Evolutionary conservation across 1,284 basidiomycete genomes (phyloP), one percentile per base, ranked within the genome.

Genomic region (Microbotryum violaceum): DNA sequence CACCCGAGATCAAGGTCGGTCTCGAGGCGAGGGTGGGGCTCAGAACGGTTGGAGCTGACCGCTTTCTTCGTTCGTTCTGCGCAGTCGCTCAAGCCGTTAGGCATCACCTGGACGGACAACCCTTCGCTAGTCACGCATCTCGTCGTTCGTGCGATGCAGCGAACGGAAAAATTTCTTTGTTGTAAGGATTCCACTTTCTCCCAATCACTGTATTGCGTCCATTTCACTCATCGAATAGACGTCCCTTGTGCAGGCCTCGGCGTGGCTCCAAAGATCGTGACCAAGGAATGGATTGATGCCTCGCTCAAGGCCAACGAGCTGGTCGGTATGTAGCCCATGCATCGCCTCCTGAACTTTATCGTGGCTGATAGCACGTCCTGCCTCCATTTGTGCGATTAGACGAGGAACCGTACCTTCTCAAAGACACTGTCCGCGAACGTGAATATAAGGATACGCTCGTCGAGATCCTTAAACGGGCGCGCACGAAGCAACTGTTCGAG

Each of bases 131-230:
- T 86, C 70, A 91, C 88, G 1, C 87, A 91, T 74, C 79, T 92
- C 23, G 74, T 91, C 48, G 82, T 82, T 12, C 81, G 81, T 48
- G 77, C 78, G 33, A 78, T 91, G 21, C 82, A 85, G 6, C 82
- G 89, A 8, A 91, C 89, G 0, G 86, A 89, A 72, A 92, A 91
- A 71, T 87, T 91, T 71, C 78, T 92, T 1, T 2, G 84, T 82
- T 68, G 87, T 87, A 6, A 27, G 1, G 77, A 61, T 48, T 20
- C 8, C 6, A 27, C 6, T 27, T 27, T 27, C 6, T 27, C 27
- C 27, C 27, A 27, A 27, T 27, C 27, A 27, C 27, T 27, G 6
- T 27, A 27, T 27, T 27, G 27, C 27, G 27, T 27, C 27, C 6
- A 27, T 27, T 27, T 54, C 23, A 3, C 27, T 29, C 18, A 2